Evolutionary conservation across 164 flowering plant species (phyloP), one percentile per base, ranked within the genome.

Genomic region (Liquidambar formosana): DNA sequence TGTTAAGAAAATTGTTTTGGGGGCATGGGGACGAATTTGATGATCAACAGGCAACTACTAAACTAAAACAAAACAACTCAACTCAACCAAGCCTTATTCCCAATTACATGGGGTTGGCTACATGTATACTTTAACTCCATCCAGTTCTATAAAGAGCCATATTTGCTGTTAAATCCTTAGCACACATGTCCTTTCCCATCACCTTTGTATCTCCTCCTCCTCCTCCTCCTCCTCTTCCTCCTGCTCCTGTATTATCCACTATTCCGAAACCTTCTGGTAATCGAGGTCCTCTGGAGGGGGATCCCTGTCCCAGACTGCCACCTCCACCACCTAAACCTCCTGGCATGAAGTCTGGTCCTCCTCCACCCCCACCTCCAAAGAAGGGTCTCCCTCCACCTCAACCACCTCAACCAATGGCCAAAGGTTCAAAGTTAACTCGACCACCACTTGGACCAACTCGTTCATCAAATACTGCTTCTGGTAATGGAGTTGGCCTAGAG

Each of bases 331-430:
- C 84, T 22, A 27, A 45, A 63, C 80, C 84, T 14, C 64, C 74
- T 41, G 70, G 46, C n/a, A 25, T 45, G 8, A 78, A 69, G 49
- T 67, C 77, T 61, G 85, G 80, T 57, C 75, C 84, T 56, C 75
- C 53, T n/a, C 86, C 87, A 25, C 87, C 85, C 15, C 84, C 89
- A 15, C 83, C 81, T 67, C 85, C 86, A 62, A 77, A 70, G 68
- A 63, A 63, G 41, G 76, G 76, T 63, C 66, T 61, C 21, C 81
- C 79, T n/a, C 94, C 87, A 33, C 89, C 89, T 63, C 86, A 80
- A 44, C 84, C 85, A 19, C 88, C 90, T 19, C 79, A 72, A 60
- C 65, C 68, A 8, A 10, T 26, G 47, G 65, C 63, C 8, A 0
- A 47, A 2, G 75, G 78, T 54, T 57, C 81, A 19, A 88, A 72